Conservation (phyloP, 106 monocot genomes). For the Alisma plantagoaquatica region DNA sequence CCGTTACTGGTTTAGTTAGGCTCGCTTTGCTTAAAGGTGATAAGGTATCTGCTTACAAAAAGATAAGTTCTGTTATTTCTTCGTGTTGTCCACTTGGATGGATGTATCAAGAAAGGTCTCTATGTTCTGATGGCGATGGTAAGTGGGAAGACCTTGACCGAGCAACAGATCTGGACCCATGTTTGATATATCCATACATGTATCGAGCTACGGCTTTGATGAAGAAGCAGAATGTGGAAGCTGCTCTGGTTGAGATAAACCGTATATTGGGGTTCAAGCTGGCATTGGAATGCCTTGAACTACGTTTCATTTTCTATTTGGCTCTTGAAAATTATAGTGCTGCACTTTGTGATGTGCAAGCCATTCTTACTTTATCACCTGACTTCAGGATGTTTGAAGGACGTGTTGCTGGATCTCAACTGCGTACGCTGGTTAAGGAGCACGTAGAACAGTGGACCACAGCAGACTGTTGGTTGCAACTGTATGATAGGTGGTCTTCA, state of each 20-base stretch:
- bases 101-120: constrained; percentile 92
- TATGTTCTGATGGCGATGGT: constrained; percentile 55
- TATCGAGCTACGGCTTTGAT: constrained; percentile 76
- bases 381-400: constrained; percentile 88
- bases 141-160: constrained; percentile 70
- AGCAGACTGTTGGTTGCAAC: constrained; percentile 96
- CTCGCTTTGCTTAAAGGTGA: constrained; percentile 41
- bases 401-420: constrained; percentile 57
- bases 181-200: constrained; percentile 94
- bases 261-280: constrained; percentile 80
- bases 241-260: constrained; percentile 76
- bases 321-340: constrained; percentile 67
- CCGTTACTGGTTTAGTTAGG: constrained; percentile 63
- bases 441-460: constrained; percentile 88
- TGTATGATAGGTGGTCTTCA: constrained; percentile 95
- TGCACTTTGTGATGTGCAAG: constrained; percentile 84
- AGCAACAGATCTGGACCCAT: constrained; percentile 88
- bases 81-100: constrained; percentile 64
- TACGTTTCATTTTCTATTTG: constrained; percentile 82
- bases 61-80: constrained; percentile 63
- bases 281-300: constrained; percentile 79
- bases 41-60: constrained; percentile 50
- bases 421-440: constrained; percentile 69
- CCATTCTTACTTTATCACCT: constrained; percentile 82
- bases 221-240: constrained; percentile 67